phyloP scores from a whole-genome alignment of 768 basidiomycete genomes.

The Suillus luteus region DNA sequence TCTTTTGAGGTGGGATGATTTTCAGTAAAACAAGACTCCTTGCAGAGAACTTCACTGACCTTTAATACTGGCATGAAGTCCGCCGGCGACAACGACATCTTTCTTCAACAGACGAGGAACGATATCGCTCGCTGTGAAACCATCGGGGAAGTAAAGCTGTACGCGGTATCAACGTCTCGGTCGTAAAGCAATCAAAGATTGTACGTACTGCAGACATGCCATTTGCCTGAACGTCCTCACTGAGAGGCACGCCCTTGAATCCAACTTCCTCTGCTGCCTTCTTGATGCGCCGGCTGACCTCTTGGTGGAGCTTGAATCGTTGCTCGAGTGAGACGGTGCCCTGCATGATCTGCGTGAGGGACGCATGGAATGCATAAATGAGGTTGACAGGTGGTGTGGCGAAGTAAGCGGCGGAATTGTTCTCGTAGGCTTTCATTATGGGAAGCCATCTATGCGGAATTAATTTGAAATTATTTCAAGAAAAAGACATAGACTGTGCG shows the following conservation, averaged over 20 bases:
- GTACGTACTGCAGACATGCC: slow-evolving; percentile 87
- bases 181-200: neutral
- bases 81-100: slow-evolving; percentile 83
- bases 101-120: slow-evolving; percentile 71
- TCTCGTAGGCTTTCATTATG: slow-evolving; percentile 92
- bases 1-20: slow-evolving; percentile 41
- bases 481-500: slow-evolving; percentile 12
- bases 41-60: slow-evolving; percentile 42
- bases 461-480: slow-evolving; percentile 7
- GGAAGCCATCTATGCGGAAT: slow-evolving; percentile 70
- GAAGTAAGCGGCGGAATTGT: slow-evolving; percentile 82
- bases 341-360: slow-evolving; percentile 71
- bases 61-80: slow-evolving; percentile 82
- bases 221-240: slow-evolving; percentile 71
- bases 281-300: slow-evolving; percentile 70
- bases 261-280: slow-evolving; percentile 65
- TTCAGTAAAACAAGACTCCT: neutral
- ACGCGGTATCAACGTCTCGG: slow-evolving; percentile 7
- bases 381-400: slow-evolving; percentile 96
- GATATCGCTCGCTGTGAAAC: slow-evolving; percentile 74
- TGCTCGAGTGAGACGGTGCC: slow-evolving; percentile 67
- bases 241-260: slow-evolving; percentile 68
- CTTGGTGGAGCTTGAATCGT: slow-evolving; percentile 75
- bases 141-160: slow-evolving; percentile 83
- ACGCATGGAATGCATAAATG: slow-evolving; percentile 87